A percentile compares a stretch with the other conserved stretches of the same genome.
Evolutionary conservation across 2,329 filamentous ascomycete species (phyloP).

Genomic region (Hymenotorrendiella dingleyae): DNA sequence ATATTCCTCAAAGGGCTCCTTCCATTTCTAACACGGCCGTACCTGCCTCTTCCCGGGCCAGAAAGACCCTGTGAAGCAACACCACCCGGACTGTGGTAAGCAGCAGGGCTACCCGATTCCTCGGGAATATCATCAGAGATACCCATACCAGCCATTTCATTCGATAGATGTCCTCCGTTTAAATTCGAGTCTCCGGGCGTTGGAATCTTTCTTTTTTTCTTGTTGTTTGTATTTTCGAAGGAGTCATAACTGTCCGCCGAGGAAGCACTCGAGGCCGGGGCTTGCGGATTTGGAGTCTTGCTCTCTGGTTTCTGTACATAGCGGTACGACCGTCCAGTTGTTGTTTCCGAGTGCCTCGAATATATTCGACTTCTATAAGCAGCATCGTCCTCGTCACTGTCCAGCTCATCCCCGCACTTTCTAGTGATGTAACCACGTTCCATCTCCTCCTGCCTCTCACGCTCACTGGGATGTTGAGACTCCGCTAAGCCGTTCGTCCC

Average conservation of each 20-base stretch:
- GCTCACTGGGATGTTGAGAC: constrained; percentile 25
- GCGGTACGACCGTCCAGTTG: constrained; percentile 38
- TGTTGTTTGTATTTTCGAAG: constrained; percentile 98
- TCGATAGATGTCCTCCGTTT: constrained; percentile 42
- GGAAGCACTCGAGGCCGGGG: constrained; percentile 62
- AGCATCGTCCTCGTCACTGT: constrained; percentile 54
- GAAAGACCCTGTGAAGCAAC: constrained; percentile 64
- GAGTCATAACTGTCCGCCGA: constrained; percentile 88
- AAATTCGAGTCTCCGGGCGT: constrained; percentile 66
- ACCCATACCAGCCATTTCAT: constrained; percentile 60
- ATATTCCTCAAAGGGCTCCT: constrained; percentile 58
- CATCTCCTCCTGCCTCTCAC: constrained; percentile 27
- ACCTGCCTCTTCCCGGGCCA: constrained; percentile 77
- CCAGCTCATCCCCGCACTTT: constrained; percentile 48
- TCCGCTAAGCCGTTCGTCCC: constrained; percentile 27
- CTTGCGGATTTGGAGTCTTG: constrained; percentile 44
- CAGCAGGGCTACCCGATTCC: constrained; percentile 35
- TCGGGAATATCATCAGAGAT: constrained; percentile 45
- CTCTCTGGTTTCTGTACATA: constrained; percentile 40
- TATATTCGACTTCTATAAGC: constrained; percentile 33
- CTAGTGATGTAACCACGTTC: constrained; percentile 36
- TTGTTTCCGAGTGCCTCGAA: constrained; percentile 42
- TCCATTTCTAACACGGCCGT: constrained; percentile 60
- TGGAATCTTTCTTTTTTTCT: constrained; percentile 98
- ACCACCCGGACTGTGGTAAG: constrained; percentile 51